These are phyloP conservation scores for Scytalidium lignicola DNA, from an alignment of 2,329 filamentous ascomycete species.

Conservation along the genomic window DNA sequence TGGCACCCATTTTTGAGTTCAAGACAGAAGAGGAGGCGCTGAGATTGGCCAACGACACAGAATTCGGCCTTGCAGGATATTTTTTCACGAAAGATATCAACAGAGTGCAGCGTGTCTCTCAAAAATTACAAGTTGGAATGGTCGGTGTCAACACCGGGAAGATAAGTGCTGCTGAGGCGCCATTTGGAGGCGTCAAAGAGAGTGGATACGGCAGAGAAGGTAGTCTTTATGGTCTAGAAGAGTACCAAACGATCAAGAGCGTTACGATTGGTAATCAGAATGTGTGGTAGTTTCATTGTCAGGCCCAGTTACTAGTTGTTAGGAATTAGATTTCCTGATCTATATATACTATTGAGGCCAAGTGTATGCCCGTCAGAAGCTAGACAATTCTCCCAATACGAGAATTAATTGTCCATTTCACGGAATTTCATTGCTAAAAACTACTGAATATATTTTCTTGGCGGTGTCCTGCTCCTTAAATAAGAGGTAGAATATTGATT, in stretches of 20 bases:
- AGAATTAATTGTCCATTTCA: no score
- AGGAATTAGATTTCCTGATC: no score
- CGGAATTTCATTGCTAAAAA: no score
- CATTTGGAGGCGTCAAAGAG: constrained; percentile 49
- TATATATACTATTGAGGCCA: no score
- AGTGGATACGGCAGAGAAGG: constrained; percentile 45
- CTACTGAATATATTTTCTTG: no score
- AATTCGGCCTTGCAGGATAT: constrained; percentile 86
- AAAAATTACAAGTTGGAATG: constrained; percentile 75
- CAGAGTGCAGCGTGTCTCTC: constrained; percentile 54
- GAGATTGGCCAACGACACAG: constrained; percentile 67
- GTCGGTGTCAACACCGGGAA: constrained; percentile 71
- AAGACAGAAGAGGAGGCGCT: constrained; percentile 82
- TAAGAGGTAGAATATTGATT: no score
- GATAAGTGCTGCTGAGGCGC: constrained; percentile 44
- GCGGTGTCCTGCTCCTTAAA: no score
- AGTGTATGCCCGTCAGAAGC: no score
- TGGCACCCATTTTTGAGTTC: constrained; percentile 83
- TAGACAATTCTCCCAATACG: no score
- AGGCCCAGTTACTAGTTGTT: no score
- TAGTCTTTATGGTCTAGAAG: constrained; percentile 43
- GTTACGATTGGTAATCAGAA: constrained; percentile 27
- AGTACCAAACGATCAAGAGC: constrained; percentile 44
- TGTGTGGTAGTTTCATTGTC: no score
- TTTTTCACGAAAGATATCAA: constrained; percentile 70